Evolutionary conservation across 2,329 filamentous ascomycete species (phyloP).

Genomic region (Fusarium citri): DNA sequence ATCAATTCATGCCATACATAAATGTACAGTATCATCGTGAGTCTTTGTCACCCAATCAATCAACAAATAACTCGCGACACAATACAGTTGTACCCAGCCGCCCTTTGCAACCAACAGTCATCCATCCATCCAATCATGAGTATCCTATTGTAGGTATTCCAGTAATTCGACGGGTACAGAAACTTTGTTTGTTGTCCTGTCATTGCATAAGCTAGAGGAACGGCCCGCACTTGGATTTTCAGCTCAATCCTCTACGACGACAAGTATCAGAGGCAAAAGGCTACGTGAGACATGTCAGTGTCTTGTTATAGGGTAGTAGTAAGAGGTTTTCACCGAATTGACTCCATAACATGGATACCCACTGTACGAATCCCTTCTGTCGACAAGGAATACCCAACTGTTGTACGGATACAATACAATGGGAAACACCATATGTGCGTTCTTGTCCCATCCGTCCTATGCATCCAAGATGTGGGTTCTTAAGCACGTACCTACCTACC

Average conservation of each 20-base stretch:
- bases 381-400: slow-evolving; percentile 3
- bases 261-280: slow-evolving; percentile 26
- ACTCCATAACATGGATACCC: background rate
- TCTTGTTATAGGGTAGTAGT: background rate
- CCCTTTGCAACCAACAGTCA: slow-evolving; percentile 2
- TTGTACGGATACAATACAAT: background rate
- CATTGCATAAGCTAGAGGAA: slow-evolving; percentile 18
- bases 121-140: background rate
- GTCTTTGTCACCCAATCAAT: slow-evolving; percentile 10
- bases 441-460: background rate
- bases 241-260: slow-evolving; percentile 19
- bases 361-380: slow-evolving; percentile 1
- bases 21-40: slow-evolving; percentile 4
- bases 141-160: background rate
- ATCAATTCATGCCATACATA: slow-evolving; percentile 15
- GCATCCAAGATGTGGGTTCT: slow-evolving; percentile 7
- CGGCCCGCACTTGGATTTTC: slow-evolving; percentile 28
- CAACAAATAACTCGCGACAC: background rate
- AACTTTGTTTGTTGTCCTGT: slow-evolving; percentile 13
- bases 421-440: background rate
- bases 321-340: slow-evolving; percentile 5
- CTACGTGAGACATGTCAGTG: background rate
- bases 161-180: slow-evolving; percentile 4
- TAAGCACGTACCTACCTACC: background rate
- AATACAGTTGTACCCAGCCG: slow-evolving; percentile 8